Evolutionary conservation across 495 filamentous ascomycete genomes (phyloP), one percentile per base, ranked within the genome.

Genomic region (Bathelium albidoporum): DNA sequence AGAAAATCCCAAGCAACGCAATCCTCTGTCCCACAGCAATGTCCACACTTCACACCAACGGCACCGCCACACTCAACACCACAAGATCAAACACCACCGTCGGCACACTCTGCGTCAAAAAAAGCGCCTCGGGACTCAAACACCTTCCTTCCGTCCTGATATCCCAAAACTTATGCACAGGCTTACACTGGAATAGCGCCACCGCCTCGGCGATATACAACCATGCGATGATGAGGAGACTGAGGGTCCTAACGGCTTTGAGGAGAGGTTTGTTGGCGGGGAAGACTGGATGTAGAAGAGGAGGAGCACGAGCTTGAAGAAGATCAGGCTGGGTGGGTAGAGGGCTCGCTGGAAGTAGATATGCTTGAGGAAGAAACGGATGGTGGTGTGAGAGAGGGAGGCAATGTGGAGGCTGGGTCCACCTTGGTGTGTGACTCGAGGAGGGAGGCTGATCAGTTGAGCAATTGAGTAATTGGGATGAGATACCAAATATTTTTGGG

Each of bases 171-270:
- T 72, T 74, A 31, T 71, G 55, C 2, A 74, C 70, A 3, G 77
- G 76, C 34, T 72, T 70, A 55, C 77, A 80, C 14, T 59, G 64
- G 39, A 78, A 70, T 58, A 72, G 70, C 26, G 72, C 71, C 0
- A 71, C 65, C 20, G 11, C 14, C 20, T 49, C 44, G 44, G 20
- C 20, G 44, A 49, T 49, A 22, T 16, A 5, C 20, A 49, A 22
- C 44, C 44, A 49, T 10, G 20, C 20, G 20, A 10, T n/a, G 20
- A 49, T 49, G 14, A 5, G 11, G 18, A n/a, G 11, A 20, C 11
- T 16, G 20, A 49, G 44, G 5, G 20, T 49, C 44, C 44, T 16
- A 5, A n/a, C 20, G 11, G 20, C 20, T 5, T 16, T 16, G 14
- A 5, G 14, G 44, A 49, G 44, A 5, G 11, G 44, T n/a, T 22